phyloP scores from a whole-genome alignment of 495 filamentous ascomycete species.

The Choiromyces venosus region DNA sequence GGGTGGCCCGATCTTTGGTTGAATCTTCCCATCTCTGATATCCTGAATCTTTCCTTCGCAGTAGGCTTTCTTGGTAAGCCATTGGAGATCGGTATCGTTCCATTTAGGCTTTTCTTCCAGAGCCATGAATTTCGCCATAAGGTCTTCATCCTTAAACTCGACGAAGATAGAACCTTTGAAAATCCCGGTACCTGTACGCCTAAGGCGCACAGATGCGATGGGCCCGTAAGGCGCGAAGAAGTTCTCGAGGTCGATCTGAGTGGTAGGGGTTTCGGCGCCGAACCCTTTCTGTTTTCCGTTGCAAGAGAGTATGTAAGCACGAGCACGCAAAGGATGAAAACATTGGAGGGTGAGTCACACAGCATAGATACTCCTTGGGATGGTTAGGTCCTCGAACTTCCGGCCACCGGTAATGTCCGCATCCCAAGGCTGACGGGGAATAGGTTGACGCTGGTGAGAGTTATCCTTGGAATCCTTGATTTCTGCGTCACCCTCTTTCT shows the following conservation, averaged over 20 bases:
- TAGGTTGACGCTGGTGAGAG: background rate
- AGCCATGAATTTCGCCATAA: conserved; percentile 67
- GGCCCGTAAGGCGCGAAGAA: conserved; percentile 79
- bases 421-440: conserved; percentile 8
- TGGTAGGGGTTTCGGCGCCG: conserved; percentile 66
- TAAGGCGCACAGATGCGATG: conserved; percentile 77
- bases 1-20: conserved; percentile 46
- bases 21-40: conserved; percentile 66
- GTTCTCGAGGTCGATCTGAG: conserved; percentile 87
- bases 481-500: conserved; percentile 40
- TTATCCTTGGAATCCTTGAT: conserved; percentile 37
- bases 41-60: conserved; percentile 67
- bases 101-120: conserved; percentile 76
- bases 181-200: conserved; percentile 58
- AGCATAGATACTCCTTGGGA: conserved; percentile 58
- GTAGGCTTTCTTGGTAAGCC: conserved; percentile 86
- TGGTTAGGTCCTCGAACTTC: conserved; percentile 20
- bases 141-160: conserved; percentile 72
- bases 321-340: background rate
- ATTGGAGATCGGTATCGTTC: conserved; percentile 63
- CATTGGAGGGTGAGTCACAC: conserved; percentile 23
- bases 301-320: background rate
- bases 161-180: conserved; percentile 97
- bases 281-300: conserved; percentile 65
- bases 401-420: conserved; percentile 21